Conservation (phyloP, 805 yeast species). For the Candida mattraensis region DNA sequence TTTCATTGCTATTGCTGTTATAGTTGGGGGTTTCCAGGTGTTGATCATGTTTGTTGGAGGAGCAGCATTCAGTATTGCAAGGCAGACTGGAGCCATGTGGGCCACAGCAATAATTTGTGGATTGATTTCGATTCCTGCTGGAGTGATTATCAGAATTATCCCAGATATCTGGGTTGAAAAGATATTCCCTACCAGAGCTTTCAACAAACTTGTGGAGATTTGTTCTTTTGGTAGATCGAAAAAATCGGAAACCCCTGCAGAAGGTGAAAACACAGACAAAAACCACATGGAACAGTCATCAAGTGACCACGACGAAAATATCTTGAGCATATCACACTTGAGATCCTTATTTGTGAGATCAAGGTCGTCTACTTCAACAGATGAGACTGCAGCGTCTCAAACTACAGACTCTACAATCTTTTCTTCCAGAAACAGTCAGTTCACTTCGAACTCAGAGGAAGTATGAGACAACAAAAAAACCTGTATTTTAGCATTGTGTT, state of each 20-base stretch:
- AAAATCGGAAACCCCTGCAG: conserved; percentile 9
- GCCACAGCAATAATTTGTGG: conserved; percentile 84
- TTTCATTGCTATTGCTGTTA: conserved; percentile 65
- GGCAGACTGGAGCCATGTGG: conserved; percentile 88
- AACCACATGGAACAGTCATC: conserved; percentile 1
- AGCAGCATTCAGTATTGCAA: conserved; percentile 80
- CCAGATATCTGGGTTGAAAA: conserved; percentile 77
- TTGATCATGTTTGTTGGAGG: conserved; percentile 97
- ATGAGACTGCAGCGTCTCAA: conserved; percentile 12
- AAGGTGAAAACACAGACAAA: conserved; percentile 13
- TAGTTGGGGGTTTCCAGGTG: conserved; percentile 83
- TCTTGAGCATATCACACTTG: conserved; percentile 15
- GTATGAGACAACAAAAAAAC: conserved; percentile 2
- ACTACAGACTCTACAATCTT: conserved; percentile 22
- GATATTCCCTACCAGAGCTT: conserved; percentile 62
- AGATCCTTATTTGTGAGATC: conserved; percentile 18
- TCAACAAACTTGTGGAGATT: conserved; percentile 33
- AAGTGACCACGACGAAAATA: conserved; percentile 21
- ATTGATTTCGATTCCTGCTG: conserved; percentile 75
- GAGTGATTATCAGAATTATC: conserved; percentile 68
- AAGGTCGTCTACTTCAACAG: conserved; percentile 21
- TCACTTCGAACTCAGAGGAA: conserved; percentile 5
- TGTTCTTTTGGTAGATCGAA: conserved; percentile 18
- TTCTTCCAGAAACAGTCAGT: conserved; percentile 8
- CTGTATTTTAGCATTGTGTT: conserved; percentile 1